Percentiles rank a stretch among this genome's conserved stretches.
Evolutionary conservation across 768 basidiomycete genomes (phyloP).

Genomic region (Termitomyces sp.): DNA sequence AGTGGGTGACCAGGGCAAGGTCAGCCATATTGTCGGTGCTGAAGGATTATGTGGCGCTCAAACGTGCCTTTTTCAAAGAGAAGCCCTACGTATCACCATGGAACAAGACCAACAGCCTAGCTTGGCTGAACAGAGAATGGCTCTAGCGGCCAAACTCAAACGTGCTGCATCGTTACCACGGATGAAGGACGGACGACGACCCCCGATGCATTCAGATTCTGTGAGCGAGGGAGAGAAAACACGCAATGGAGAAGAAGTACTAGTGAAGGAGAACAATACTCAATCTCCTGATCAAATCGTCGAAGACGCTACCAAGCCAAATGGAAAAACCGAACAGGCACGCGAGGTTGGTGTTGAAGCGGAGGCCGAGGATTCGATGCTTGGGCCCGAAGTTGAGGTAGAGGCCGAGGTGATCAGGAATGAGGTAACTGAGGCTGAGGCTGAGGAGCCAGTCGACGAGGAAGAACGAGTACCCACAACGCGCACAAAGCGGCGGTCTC

Average conservation of each 20-base stretch:
- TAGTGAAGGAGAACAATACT: conserved; percentile 27
- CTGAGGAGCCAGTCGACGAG: conserved; percentile 36
- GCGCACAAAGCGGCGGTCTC: conserved; percentile 62
- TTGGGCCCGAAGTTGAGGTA: conserved; percentile 20
- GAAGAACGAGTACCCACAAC: conserved; percentile 44
- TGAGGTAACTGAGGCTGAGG: conserved; percentile 30
- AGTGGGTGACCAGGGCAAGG: conserved; percentile 16
- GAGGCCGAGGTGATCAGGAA: conserved; percentile 33
- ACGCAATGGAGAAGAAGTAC: conserved; percentile 35
- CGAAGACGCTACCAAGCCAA: conserved; percentile 2
- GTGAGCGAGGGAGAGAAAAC: conserved; percentile 79
- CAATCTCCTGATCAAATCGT: conserved; percentile 7
- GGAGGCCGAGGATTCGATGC: conserved; percentile 17
- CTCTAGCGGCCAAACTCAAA: conserved; percentile 86
- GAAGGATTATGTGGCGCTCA: conserved; percentile 13
- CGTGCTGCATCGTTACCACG: conserved; percentile 89
- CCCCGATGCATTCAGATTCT: conserved; percentile 81
- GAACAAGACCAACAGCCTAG: conserved; percentile 48
- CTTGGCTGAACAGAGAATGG: conserved; percentile 74
- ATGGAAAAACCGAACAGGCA: conserved; percentile 6
- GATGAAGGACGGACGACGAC: conserved; percentile 87
- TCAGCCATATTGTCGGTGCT: conserved; percentile 9
- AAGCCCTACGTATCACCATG: conserved; percentile 27
- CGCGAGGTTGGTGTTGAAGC: conserved; percentile 7
- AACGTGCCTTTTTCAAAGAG: neutral